These are phyloP conservation scores for Lepidium sativum DNA, from an alignment of 345 rosid species.

Conservation along the genomic window DNA sequence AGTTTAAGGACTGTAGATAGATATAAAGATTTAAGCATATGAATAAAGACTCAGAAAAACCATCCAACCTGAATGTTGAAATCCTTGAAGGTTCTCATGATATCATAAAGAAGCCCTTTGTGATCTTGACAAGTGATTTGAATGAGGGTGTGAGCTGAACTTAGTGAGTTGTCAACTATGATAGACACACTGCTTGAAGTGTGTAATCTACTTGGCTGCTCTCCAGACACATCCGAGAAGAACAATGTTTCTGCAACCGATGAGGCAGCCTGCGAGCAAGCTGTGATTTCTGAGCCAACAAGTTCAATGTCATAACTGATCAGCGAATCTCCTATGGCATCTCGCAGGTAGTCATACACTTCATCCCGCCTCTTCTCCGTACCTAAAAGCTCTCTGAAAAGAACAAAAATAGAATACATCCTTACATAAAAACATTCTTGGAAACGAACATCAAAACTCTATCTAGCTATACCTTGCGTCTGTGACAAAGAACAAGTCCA, in stretches of 20 bases:
- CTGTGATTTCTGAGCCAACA: constrained; percentile 64
- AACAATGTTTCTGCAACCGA: constrained; percentile 60
- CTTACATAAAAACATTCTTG: neutral
- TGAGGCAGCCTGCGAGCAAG: constrained; percentile 53
- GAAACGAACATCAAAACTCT: neutral
- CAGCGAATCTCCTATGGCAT: constrained; percentile 45
- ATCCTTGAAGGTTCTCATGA: constrained; percentile 93
- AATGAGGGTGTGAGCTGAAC: constrained; percentile 80
- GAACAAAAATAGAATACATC: constrained; percentile 3
- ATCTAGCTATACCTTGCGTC: constrained; percentile 57
- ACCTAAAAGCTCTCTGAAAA: constrained; percentile 70
- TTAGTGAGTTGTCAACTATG: constrained; percentile 64
- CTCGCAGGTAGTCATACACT: constrained; percentile 37
- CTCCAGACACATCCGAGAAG: constrained; percentile 32
- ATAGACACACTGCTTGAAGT: constrained; percentile 46
- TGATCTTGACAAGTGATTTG: constrained; percentile 82
- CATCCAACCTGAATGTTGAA: constrained; percentile 74
- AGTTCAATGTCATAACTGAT: constrained; percentile 72
- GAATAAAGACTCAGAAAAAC: neutral
- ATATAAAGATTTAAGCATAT: neutral
- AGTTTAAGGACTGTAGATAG: neutral
- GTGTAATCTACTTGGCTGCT: constrained; percentile 28
- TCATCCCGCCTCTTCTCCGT: constrained; percentile 63
- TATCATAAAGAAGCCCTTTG: constrained; percentile 87
- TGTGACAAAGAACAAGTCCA: constrained; percentile 90